phyloP scores from a whole-genome alignment of 345 rosid species.

The Ceriops tagal region DNA sequence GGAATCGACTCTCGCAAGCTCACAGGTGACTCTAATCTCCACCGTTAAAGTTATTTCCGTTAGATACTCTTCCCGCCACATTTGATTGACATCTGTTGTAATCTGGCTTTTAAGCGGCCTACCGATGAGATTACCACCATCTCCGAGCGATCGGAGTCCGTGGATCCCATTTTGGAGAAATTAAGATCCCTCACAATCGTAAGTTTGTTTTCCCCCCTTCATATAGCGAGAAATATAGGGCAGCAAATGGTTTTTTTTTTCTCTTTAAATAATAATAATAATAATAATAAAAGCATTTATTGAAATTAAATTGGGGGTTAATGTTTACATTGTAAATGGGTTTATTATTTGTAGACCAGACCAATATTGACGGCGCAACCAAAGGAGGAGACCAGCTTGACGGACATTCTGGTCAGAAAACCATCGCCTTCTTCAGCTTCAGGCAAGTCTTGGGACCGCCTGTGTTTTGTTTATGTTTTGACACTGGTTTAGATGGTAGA shows the following conservation, averaged over 20 bases:
- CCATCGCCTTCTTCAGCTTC: constrained; percentile 53
- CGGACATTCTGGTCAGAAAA: constrained; percentile 86
- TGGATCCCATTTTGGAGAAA: constrained; percentile 71
- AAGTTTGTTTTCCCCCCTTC: constrained; percentile 21
- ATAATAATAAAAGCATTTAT: background rate
- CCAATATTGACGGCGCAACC: constrained; percentile 73
- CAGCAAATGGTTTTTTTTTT: background rate
- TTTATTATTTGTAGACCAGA: constrained; percentile 42
- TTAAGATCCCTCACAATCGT: constrained; percentile 79
- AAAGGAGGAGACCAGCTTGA: constrained; percentile 68
- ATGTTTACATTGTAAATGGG: background rate
- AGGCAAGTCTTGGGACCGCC: constrained; percentile 30
- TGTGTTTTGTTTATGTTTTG: background rate
- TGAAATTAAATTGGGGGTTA: background rate
- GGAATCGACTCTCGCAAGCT: constrained; percentile 44
- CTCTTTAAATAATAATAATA: background rate
- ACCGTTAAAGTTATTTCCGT: background rate
- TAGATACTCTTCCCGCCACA: background rate
- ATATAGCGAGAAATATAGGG: background rate
- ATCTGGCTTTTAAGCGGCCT: constrained; percentile 24
- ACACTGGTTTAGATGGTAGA: no score
- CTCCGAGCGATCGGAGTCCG: constrained; percentile 51
- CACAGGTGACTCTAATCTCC: constrained; percentile 37
- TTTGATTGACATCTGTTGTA: background rate
- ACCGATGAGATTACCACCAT: constrained; percentile 79